These are phyloP conservation scores for Aspergillus diversus DNA, from an alignment of 495 filamentous ascomycete species.

Conservation along the genomic window DNA sequence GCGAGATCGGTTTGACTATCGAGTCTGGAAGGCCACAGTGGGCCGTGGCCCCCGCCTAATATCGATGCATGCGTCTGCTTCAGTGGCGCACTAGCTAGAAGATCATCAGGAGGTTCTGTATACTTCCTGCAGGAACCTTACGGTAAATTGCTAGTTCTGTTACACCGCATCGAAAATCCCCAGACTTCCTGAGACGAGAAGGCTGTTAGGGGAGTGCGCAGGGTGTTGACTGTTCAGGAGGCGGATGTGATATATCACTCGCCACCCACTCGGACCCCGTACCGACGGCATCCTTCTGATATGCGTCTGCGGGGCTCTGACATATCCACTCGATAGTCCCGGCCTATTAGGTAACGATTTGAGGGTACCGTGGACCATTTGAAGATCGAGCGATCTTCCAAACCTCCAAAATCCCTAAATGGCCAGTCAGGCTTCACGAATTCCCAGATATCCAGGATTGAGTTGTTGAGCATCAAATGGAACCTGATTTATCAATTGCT, in stretches of 20 bases:
- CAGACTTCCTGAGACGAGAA: neutral
- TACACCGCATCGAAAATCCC: neutral
- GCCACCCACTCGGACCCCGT: neutral
- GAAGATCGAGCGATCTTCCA: neutral
- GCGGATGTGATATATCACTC: conserved; percentile 7
- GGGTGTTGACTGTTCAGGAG: neutral
- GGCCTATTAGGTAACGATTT: neutral
- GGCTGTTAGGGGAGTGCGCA: neutral
- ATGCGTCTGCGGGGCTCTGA: neutral
- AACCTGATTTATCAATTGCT: no score
- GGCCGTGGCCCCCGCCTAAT: neutral
- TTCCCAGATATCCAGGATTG: no score
- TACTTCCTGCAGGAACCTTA: neutral
- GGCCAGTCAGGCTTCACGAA: no score
- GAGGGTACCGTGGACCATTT: neutral
- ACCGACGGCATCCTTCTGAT: neutral
- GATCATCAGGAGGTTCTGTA: neutral
- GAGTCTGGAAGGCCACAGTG: neutral
- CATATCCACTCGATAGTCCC: neutral
- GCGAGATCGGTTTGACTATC: neutral
- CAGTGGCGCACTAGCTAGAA: neutral
- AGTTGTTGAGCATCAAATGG: no score
- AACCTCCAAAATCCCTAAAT: no score
- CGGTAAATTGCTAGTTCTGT: neutral
- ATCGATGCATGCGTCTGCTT: neutral